Evolutionary conservation across 1,284 basidiomycete species (phyloP).

Genomic region (Uromyces viciae-fabae): DNA sequence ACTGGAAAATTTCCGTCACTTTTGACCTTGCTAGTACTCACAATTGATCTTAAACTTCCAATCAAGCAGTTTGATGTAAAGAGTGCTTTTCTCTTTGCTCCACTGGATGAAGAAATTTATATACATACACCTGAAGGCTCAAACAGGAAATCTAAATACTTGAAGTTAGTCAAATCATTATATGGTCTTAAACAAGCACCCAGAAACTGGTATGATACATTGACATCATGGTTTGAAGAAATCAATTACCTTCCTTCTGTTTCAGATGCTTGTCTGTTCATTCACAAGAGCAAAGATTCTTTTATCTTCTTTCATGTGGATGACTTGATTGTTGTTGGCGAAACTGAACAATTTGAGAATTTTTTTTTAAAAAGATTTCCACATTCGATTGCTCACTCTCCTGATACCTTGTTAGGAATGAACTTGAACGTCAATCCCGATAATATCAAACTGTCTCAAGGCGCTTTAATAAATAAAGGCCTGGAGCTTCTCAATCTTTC

Average conservation of each 20-base stretch:
- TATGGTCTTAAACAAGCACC: not conserved
- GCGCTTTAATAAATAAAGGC: not conserved
- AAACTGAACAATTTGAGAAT: not conserved
- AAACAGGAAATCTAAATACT: not conserved
- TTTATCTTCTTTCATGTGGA: not conserved
- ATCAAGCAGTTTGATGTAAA: not conserved
- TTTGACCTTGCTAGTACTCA: not conserved
- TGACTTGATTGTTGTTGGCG: too few species aligned
- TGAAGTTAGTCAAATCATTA: not conserved
- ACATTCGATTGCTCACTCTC: not conserved
- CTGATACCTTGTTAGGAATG: not conserved
- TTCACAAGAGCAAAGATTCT: not conserved
- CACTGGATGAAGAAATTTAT: not conserved
- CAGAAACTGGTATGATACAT: not conserved
- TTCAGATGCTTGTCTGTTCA: not conserved
- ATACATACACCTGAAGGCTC: conserved; percentile 48
- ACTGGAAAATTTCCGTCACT: not conserved
- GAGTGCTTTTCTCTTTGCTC: conserved; percentile 5
- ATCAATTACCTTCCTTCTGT: not conserved
- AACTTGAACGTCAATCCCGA: not conserved
- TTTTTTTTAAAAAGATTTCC: not conserved
- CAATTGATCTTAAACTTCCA: not conserved
- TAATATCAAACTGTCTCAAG: not conserved
- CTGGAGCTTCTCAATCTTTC: not conserved
- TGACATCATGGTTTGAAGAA: not conserved